Evolutionary conservation across 345 rosid genomes (phyloP), one percentile per base, ranked within the genome.

Genomic region (Pugionium dolabratum): DNA sequence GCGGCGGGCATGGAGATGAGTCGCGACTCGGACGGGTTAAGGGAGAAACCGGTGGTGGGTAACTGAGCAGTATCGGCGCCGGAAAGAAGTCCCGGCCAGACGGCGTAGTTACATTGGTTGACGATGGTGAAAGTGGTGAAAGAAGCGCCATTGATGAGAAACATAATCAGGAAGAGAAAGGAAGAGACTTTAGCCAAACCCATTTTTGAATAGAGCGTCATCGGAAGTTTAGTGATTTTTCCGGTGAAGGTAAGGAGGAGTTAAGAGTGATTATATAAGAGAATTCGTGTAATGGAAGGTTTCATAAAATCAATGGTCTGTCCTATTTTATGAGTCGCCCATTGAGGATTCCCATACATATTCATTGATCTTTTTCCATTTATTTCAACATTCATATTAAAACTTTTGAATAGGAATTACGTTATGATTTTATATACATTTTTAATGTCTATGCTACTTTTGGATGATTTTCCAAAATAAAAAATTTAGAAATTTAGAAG

Each of bases 51-150:
- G 5, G 90, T 77, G 39, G 79, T 79, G 36, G 88, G 31, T n/a
- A 83, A 78, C 1, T 39, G 80, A 1, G 80, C 51, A 0, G 84
- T 77, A 5, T 88, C 83, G 33, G 86, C 84, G 29, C 83, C 81
- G 9, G 91, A 79, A 50, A 88, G 83, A 50, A 84, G 60, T 0
- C 85, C 90, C 0, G 94, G 94, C 86, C 86, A 87, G 43, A 87
- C 76, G 2, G 86, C 74, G 70, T 80, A 72, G 62, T 60, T 39
- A 54, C 94, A 85, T 11, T 69, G 71, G 82, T 85, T 87, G 34
- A 73, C 37, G 27, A 87, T 1, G 18, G 78, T 81, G 59, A 85
- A 73, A 5, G 80, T 79, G 4, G 82, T 71, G 5, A 78, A 65
- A 7, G 55, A 63, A 63, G 28, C 42, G 1, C 53, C 59, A 49